Evolutionary conservation across 495 filamentous ascomycete species (phyloP).

Genomic region (Aeminium ludgeri): DNA sequence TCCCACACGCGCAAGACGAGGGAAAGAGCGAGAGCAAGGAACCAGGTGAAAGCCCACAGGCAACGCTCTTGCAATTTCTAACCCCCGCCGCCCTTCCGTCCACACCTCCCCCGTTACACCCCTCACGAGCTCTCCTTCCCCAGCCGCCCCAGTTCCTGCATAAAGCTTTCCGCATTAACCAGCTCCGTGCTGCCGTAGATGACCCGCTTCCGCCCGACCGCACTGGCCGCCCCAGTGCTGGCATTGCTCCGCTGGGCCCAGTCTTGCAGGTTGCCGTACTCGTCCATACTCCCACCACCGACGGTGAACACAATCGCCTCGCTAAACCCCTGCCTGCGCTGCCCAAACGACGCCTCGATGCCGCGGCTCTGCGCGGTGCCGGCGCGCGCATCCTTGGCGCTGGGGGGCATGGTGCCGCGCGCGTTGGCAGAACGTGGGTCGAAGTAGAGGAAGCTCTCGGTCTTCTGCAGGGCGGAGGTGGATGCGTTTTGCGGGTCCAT

Average conservation of each 20-base stretch:
- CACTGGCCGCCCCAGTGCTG: conserved; percentile 32
- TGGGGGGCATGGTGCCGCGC: conserved; percentile 74
- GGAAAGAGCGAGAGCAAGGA: no score
- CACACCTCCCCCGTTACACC: neutral
- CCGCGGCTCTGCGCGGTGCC: conserved; percentile 34
- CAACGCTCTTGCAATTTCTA: no score
- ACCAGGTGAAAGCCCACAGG: no score
- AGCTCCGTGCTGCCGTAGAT: conserved; percentile 94
- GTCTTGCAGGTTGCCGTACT: conserved; percentile 95
- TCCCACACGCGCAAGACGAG: no score
- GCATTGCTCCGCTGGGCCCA: conserved; percentile 62
- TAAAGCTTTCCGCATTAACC: conserved; percentile 78
- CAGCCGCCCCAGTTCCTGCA: conserved; percentile 61
- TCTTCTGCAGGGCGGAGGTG: conserved; percentile 85
- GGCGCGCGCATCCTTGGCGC: conserved; percentile 29
- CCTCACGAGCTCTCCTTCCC: conserved; percentile 38
- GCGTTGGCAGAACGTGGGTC: conserved; percentile 88
- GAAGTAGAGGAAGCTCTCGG: conserved; percentile 96
- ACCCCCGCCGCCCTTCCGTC: neutral
- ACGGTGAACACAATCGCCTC: conserved; percentile 96
- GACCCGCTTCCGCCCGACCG: conserved; percentile 41
- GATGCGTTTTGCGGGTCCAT: conserved; percentile 91
- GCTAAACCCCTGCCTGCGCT: conserved; percentile 79
- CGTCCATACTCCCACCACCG: conserved; percentile 94
- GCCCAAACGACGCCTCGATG: conserved; percentile 77